Evolutionary conservation across 345 rosid genomes (phyloP), one percentile per base, ranked within the genome.

Genomic region (Salix exigua): DNA sequence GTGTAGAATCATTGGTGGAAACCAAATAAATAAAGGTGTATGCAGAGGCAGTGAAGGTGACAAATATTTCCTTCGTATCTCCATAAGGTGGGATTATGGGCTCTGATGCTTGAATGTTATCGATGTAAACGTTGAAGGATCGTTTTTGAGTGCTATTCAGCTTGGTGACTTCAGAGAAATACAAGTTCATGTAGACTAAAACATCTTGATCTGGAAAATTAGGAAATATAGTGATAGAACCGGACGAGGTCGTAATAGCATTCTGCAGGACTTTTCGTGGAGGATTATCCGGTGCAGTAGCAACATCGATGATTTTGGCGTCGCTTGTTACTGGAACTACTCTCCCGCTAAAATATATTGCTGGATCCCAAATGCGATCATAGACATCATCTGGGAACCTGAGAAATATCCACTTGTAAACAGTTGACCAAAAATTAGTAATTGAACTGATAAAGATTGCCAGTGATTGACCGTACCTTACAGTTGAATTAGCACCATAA

Each of bases 341-440:
- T 42, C 77, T 35, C 35, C 74, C 84, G 5, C 35, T 64, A 19
- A 68, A 68, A 2, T 11, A 42, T 13, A 18, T n/a, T 2, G 70
- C 82, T 10, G 88, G 84, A 75, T 21, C 38, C 88, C 91, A 88
- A 3, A 86, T 66, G 63, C 91, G 75, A 68, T 83, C 85, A 17
- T 85, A 88, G 7, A 0, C 0, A 79, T 88, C 89, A 17, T 35
- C 67, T 2, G 46, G 25, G 53, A 1, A 75, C 75, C 86, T 81
- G 63, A 37, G 46, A 71, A 80, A 23, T 65, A 37, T 66, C 42
- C 17, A 66, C 4, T 7, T 31, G 44, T 35, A 19, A 35, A 25
- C 21, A 30, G 6, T 19, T 4, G 0, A 26, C 31, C 6, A 28
- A 17, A 46, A 0, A 13, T 28, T 23, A 18, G 33, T 1, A 17